Base-by-base conservation (phyloP, 139 green algal genomes). In the Auxenochlorella pyrenoidosa region DNA sequence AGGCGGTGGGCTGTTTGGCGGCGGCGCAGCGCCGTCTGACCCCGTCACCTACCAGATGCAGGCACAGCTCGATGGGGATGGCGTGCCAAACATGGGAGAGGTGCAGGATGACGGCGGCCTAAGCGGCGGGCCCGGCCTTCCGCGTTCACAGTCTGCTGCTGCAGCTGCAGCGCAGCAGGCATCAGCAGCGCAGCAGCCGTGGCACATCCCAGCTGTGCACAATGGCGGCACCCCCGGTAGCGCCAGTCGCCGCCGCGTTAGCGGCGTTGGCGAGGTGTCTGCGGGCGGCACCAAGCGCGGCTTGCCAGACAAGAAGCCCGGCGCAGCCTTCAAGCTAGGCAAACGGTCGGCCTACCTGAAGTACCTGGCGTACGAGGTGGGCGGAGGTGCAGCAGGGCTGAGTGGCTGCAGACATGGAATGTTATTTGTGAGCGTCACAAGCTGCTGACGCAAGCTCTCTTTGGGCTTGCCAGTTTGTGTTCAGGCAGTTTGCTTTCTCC, bases 361-460 rank as follows among this genome's bases (percentile, higher is more conserved):
- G 28, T 92, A 92, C 70, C 78, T 95, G 75, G 92, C 92, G 0
- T 93, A 94, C 63, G 92, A 95, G 76, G 90, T 89, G 72, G 43
- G 15, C 22, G 26, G 73, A 22, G 38, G 24, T 18, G 71, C 36
- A 51, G 4, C 66, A 73, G n/a, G 28, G 66, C 66, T 13, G 54
- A 13, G 3, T 63, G 54, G 54, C 18, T 4, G 2, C 38, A 4
- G 63, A 71, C 26, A 30, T 68, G 24, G 60, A 28, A 68, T 4
- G 16, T 8, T 32, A 30, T 68, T 26, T n/a, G n/a, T n/a, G 21
- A 28, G 60, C 3, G 60, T 28, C 60, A n/a, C n/a, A n/a, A n/a
- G 60, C 60, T n/a, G 21, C 10, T 68, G 12, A 26, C 24, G 60
- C 10, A 18, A 68, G 16, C 19, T 12, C 5, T 30, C 21, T 68